Evolutionary conservation across 345 rosid species (phyloP).

Genomic region (Turritis glabra): DNA sequence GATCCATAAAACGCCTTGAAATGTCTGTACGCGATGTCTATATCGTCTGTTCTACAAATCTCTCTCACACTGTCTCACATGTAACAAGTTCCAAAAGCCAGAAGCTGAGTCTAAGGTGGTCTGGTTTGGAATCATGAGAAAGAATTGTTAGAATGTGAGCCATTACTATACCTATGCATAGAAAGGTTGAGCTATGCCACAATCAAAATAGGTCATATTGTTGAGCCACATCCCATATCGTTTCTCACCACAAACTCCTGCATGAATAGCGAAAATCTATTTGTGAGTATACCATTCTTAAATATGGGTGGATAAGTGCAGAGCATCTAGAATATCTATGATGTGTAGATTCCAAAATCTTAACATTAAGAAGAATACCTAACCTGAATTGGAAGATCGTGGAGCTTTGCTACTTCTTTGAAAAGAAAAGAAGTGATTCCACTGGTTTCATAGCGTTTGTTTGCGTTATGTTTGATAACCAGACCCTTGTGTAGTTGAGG

Average conservation of each 20-base stretch:
- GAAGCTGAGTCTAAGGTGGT: constrained; percentile 1
- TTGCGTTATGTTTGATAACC: constrained; percentile 94
- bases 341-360: neutral
- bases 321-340: neutral
- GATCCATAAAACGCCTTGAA: constrained; percentile 80
- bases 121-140: neutral
- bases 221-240: constrained; percentile 98
- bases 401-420: constrained; percentile 81
- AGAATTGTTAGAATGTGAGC: neutral
- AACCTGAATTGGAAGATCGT: constrained; percentile 90
- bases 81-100: neutral
- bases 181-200: constrained; percentile 96
- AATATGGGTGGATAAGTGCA: neutral
- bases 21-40: constrained; percentile 83
- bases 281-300: neutral
- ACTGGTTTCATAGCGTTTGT: constrained; percentile 92
- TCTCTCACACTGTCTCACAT: constrained; percentile 71
- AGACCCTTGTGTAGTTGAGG: constrained; percentile 91
- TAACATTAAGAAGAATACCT: constrained; percentile 1
- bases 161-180: constrained; percentile 81
- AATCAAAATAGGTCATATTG: constrained; percentile 92
- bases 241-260: constrained; percentile 97
- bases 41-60: constrained; percentile 79
- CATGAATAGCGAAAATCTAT: constrained; percentile 1
- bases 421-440: constrained; percentile 90